Evolutionary conservation across 225 moss, liverwort and hornwort species (phyloP), one percentile per base, ranked within the genome.

Genomic region (Polytrichum commune): DNA sequence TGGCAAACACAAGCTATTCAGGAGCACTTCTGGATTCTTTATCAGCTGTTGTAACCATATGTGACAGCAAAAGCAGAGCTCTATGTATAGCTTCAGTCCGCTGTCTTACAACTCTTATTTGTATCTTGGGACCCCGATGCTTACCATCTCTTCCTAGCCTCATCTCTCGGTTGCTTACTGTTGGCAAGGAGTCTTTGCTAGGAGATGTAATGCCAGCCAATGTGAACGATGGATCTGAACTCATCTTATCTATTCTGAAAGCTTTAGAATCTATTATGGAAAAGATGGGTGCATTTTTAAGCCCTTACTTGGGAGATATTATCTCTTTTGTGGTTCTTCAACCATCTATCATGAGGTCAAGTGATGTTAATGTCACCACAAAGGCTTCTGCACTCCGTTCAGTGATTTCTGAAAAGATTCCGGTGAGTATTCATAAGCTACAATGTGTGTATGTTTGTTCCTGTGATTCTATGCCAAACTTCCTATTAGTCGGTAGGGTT

Each of bases 241-340:
- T 92, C 5, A 66, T 81, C 55, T 54, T 77, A 24, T 88, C 92
- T 33, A 66, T 93, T 72, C 84, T 98, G 28, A 87, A 77, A 38
- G 85, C 91, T 66, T 24, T 95, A n/a, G 87, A 86, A 71, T 79
- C 85, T 62, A 79, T 95, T 65, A 66, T 98, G 57, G 87, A 89
- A 73, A 91, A 89, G 66, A 69, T 98, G 78, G 95, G 93, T 72
- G 82, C 90, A 63, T 98, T 95, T 54, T 78, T 98, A 32, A 91
- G 86, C 30, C 98, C 98, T 2, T 98, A 95, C 76, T 82, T 98
- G 84, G 79, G 78, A 74, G 90, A 90, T 54, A 82, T 98, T 16
- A 77, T 98, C 53, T 83, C 85, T 24, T 76, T 91, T 62, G 68
- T 98, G 67, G 69, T 93, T 32, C 82, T 95, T 61, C 88, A 87